Evolutionary conservation across 2,329 filamentous ascomycete species (phyloP).

Genomic region (Pseudogymnoascus sp.): DNA sequence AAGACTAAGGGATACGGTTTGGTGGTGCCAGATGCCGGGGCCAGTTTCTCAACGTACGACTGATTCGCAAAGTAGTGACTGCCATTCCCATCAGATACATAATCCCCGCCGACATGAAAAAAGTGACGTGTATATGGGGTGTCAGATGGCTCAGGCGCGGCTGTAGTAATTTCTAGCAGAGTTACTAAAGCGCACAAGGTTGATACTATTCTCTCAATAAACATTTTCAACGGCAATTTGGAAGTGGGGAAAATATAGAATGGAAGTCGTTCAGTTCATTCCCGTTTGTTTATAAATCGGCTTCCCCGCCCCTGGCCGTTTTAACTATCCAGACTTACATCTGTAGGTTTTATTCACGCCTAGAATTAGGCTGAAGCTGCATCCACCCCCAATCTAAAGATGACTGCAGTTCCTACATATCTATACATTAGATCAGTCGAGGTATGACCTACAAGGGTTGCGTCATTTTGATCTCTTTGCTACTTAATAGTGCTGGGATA

Average conservation of each 20-base stretch:
- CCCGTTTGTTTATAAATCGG: neutral
- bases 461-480: neutral
- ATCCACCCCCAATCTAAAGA: neutral
- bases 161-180: neutral
- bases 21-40: conserved; percentile 20
- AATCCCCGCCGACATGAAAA: conserved; percentile 23
- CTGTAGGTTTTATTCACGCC: neutral
- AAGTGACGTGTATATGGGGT: conserved; percentile 11
- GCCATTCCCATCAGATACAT: conserved; percentile 13
- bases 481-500: no score
- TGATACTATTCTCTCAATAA: neutral
- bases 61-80: conserved; percentile 28
- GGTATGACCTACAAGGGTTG: neutral
- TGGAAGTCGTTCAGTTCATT: neutral
- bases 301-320: neutral
- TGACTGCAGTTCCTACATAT: neutral
- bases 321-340: neutral
- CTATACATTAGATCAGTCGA: neutral
- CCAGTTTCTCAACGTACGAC: conserved; percentile 46
- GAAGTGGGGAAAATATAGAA: neutral
- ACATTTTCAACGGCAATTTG: neutral
- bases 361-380: neutral
- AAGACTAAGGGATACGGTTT: conserved; percentile 21
- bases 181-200: neutral
- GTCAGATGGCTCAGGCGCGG: neutral